A percentile compares a stretch with the other conserved stretches of the same genome.
phyloP scores from a whole-genome alignment of 257 asterid genomes.

The Scutellaria minor region DNA sequence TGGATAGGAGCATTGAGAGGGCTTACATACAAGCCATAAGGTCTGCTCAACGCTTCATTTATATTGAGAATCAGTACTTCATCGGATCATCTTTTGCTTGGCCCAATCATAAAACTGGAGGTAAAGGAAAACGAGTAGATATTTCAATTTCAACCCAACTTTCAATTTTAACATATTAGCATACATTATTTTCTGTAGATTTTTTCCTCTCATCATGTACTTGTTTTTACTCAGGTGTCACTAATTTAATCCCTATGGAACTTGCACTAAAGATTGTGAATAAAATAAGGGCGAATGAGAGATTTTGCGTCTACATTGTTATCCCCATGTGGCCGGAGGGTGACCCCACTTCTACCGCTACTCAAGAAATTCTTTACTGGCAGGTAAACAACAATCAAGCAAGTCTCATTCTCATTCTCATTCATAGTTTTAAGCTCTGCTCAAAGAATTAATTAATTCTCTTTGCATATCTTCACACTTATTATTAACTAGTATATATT shows the following conservation, averaged over 20 bases:
- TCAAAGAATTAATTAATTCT: too few species aligned
- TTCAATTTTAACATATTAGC: too few species aligned
- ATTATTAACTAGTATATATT: neutral
- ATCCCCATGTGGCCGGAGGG: conserved; percentile 55
- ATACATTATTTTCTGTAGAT: too few species aligned
- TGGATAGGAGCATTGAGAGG: conserved; percentile 39
- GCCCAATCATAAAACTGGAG: neutral
- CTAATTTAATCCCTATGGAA: conserved; percentile 43
- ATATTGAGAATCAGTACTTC: conserved; percentile 42
- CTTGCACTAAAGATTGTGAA: conserved; percentile 37
- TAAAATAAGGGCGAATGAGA: conserved; percentile 37
- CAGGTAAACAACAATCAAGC: conserved; percentile 28
- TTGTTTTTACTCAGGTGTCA: conserved; percentile 30
- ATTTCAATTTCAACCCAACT: too few species aligned
- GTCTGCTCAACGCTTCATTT: conserved; percentile 37
- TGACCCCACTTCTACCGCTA: conserved; percentile 16
- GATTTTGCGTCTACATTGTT: conserved; percentile 39
- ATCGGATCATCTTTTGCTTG: conserved; percentile 42
- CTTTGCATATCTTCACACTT: neutral
- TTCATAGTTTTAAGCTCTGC: too few species aligned
- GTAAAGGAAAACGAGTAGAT: neutral
- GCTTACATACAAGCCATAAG: conserved; percentile 43
- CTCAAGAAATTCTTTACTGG: conserved; percentile 41
- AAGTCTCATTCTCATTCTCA: too few species aligned
- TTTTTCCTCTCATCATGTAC: too few species aligned